phyloP scores from a whole-genome alignment of 495 filamentous ascomycete genomes.

The Aspergillus panamensis region DNA sequence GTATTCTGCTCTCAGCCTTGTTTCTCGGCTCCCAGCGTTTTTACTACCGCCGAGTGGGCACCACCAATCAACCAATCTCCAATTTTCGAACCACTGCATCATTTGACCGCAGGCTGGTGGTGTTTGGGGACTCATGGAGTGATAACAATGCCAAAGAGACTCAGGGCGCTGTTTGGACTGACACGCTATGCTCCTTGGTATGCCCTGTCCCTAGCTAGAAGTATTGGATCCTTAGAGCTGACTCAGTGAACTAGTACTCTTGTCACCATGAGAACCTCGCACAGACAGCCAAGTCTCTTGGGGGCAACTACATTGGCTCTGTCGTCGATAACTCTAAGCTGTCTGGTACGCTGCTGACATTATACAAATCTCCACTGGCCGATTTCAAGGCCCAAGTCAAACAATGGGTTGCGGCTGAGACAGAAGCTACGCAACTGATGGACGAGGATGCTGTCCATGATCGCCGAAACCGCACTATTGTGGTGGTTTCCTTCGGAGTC shows the following conservation, averaged over 20 bases:
- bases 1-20: slow-evolving; percentile 36
- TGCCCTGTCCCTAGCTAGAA: slow-evolving; percentile 5
- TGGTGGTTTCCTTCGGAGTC: slow-evolving; percentile 47
- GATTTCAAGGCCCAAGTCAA: slow-evolving; percentile 44
- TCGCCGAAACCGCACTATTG: slow-evolving; percentile 34
- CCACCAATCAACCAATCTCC: slow-evolving; percentile 14
- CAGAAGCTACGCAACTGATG: slow-evolving; percentile 19
- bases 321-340: slow-evolving; percentile 43
- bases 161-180: slow-evolving; percentile 43
- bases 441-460: slow-evolving; percentile 22
- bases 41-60: slow-evolving; percentile 26
- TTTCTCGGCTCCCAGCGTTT: slow-evolving; percentile 28
- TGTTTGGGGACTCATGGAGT: slow-evolving; percentile 52
- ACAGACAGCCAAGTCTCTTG: slow-evolving; percentile 32
- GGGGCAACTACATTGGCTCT: slow-evolving; percentile 33
- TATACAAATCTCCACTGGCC: slow-evolving; percentile 31
- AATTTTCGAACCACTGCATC: slow-evolving; percentile 23
- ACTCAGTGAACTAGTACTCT: slow-evolving; percentile 30
- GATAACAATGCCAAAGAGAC: slow-evolving; percentile 39
- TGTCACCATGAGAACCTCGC: slow-evolving; percentile 48
- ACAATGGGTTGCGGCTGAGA: slow-evolving; percentile 40
- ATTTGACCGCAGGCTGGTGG: slow-evolving; percentile 39
- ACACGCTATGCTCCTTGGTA: slow-evolving; percentile 46
- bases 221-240: slow-evolving; percentile 4
- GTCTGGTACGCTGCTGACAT: slow-evolving; percentile 20